Evolutionary conservation across 2,329 filamentous ascomycete species (phyloP), one percentile per base, ranked within the genome.

Genomic region (Calonectria pteridis): DNA sequence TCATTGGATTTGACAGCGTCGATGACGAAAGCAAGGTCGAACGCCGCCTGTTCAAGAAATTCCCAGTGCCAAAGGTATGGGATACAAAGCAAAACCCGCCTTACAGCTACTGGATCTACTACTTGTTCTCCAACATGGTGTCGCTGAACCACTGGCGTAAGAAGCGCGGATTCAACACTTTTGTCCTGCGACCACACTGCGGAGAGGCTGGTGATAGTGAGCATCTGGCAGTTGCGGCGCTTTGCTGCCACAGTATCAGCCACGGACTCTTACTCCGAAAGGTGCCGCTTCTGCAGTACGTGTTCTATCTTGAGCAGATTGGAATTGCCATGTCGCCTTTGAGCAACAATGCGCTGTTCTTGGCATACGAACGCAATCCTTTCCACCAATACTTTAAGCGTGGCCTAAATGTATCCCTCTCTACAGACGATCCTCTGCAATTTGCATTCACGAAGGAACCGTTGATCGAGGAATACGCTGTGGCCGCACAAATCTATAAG

Each of bases 91-190:
- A 98, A 84, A 99, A 99, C 82, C 97, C 97, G 18, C 97, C 97
- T 0, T 99, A 99, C 86, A 98, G 94, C 83, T 99, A 99, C 86
- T 99, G 97, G 97, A 94, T 98, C 82, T 99, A 99, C 86, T 98
- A 98, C 82, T 89, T 98, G 67, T 98, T 97, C 81, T 93, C 97
- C 76, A 99, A 99, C 84, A 95, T 98, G 84, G 91, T 94, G 0
- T 98, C 96, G 13, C 89, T 99, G 79, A 99, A 99, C 82, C 91
- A 93, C 72, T 98, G 94, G 94, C 92, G 97, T 53, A 96, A 95
- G 82, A 93, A 93, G 82, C 93, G 96, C 65, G 96, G 96, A 0
- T 98, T 98, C 89, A 99, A 98, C 84, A 99, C 97, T 0, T 97
- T 99, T 83, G 89, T 97, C 23, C 88, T 99, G 66, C 92, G 97